Evolutionary conservation across 2,329 filamentous ascomycete genomes (phyloP).

Genomic region (Chaetomiaceae sp.): DNA sequence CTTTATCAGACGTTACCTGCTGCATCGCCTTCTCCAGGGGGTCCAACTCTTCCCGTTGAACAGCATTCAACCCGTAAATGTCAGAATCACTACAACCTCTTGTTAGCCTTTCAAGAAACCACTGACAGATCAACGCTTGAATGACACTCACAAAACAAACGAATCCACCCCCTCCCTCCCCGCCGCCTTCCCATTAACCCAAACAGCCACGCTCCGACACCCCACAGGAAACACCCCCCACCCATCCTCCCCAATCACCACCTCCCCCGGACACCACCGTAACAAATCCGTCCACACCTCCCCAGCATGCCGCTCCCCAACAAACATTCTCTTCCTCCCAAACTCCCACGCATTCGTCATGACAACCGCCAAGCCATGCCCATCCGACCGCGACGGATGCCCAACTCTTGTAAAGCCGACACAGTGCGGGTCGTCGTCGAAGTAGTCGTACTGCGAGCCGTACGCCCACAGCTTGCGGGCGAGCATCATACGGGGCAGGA

Average conservation of each 20-base stretch:
- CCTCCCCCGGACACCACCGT: slow-evolving; percentile 48
- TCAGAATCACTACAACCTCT: neutral
- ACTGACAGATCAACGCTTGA: no score
- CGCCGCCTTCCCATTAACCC: slow-evolving; percentile 53
- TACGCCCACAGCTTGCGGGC: slow-evolving; percentile 64
- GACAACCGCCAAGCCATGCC: slow-evolving; percentile 52
- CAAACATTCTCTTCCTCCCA: slow-evolving; percentile 54
- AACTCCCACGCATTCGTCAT: slow-evolving; percentile 48
- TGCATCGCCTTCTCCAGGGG: neutral
- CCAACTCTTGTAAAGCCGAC: slow-evolving; percentile 55
- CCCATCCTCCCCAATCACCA: slow-evolving; percentile 55
- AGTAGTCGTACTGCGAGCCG: slow-evolving; percentile 60
- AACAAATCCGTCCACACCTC: slow-evolving; percentile 63
- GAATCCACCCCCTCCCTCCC: slow-evolving; percentile 38
- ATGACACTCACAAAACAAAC: slow-evolving; percentile 20
- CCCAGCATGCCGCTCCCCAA: slow-evolving; percentile 53
- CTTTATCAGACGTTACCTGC: no score
- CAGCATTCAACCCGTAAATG: neutral
- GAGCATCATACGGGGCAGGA: slow-evolving; percentile 54
- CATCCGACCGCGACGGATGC: slow-evolving; percentile 43
- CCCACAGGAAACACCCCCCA: slow-evolving; percentile 54
- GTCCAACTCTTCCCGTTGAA: neutral
- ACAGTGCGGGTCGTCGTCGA: slow-evolving; percentile 51
- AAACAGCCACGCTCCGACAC: slow-evolving; percentile 55
- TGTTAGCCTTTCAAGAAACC: neutral